phyloP scores from a whole-genome alignment of 164 flowering plant genomes.

The Aristolochia contorta region DNA sequence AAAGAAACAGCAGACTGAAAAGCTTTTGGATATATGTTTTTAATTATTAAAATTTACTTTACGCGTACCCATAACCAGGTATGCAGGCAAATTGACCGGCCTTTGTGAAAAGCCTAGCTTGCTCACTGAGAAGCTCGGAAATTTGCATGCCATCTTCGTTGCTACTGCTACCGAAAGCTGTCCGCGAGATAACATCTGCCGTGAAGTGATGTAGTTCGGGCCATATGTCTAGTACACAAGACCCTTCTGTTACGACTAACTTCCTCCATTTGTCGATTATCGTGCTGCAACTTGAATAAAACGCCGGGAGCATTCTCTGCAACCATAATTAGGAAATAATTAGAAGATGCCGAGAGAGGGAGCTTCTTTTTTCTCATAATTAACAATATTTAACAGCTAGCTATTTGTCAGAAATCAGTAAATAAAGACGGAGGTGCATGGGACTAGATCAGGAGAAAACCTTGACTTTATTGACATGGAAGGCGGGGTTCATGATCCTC shows the following conservation, averaged over 20 bases:
- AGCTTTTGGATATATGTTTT: neutral
- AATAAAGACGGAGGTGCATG: too few species aligned
- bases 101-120: neutral
- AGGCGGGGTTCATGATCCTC: slow-evolving; percentile 32
- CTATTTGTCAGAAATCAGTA: too few species aligned
- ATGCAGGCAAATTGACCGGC: slow-evolving; percentile 7
- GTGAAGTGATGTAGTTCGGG: slow-evolving; percentile 18
- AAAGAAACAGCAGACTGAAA: neutral
- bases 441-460: slow-evolving; percentile 6
- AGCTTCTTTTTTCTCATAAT: too few species aligned
- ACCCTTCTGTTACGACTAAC: neutral
- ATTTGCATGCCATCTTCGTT: slow-evolving; percentile 21
- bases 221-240: slow-evolving; percentile 23
- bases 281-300: slow-evolving; percentile 5
- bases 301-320: neutral
- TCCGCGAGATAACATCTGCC: slow-evolving; percentile 20
- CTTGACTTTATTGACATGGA: slow-evolving; percentile 38
- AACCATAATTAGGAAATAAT: neutral
- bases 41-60: neutral
- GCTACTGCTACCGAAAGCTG: slow-evolving; percentile 23
- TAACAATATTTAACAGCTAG: too few species aligned
- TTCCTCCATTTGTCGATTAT: slow-evolving; percentile 19
- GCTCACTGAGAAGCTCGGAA: slow-evolving; percentile 19
- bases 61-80: slow-evolving; percentile 32
- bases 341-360: too few species aligned